These are phyloP conservation scores for Globisporangium paddicum DNA, from an alignment of 352 stramenopile species.

Conservation along the genomic window DNA sequence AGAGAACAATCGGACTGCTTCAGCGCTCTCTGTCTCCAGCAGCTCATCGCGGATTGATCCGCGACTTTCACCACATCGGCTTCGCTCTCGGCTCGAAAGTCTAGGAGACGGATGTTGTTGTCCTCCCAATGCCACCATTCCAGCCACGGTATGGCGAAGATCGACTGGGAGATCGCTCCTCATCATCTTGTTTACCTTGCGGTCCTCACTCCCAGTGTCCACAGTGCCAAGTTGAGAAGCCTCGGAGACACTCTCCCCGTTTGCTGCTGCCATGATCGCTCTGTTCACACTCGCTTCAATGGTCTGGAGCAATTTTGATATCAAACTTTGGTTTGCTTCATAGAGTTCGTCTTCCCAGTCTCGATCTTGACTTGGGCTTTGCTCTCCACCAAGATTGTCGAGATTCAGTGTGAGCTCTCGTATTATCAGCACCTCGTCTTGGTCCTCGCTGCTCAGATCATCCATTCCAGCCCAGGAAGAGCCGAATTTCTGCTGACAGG, in stretches of 20 bases:
- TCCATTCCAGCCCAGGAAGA: constrained; percentile 9
- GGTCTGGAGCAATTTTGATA: constrained; percentile 17
- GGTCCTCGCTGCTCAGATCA: not conserved
- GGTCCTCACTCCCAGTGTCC: constrained; percentile 1
- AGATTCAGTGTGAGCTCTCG: not conserved
- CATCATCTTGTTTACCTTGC: not conserved
- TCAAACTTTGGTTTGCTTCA: constrained; percentile 14
- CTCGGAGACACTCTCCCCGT: constrained; percentile 1
- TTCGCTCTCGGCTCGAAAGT: not conserved
- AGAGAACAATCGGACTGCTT: not conserved
- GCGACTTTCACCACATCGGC: not conserved
- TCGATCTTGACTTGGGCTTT: not conserved
- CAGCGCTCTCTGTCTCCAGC: too few relatives aligned
- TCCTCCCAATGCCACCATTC: not conserved
- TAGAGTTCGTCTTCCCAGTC: constrained; percentile 3
- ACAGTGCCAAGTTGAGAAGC: not conserved
- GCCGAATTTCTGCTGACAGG: constrained; percentile 23
- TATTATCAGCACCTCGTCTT: constrained; percentile 14
- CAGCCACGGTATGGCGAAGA: not conserved
- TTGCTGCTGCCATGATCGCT: constrained; percentile 2
- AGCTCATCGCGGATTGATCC: not conserved
- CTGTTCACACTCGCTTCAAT: constrained; percentile 22
- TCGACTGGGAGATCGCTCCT: not conserved
- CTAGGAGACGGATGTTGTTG: not conserved
- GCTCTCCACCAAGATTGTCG: not conserved